A percentile compares a stretch with the other conserved stretches of the same genome.
Conservation (phyloP, 306 rosid species). For the Prunus mira region DNA sequence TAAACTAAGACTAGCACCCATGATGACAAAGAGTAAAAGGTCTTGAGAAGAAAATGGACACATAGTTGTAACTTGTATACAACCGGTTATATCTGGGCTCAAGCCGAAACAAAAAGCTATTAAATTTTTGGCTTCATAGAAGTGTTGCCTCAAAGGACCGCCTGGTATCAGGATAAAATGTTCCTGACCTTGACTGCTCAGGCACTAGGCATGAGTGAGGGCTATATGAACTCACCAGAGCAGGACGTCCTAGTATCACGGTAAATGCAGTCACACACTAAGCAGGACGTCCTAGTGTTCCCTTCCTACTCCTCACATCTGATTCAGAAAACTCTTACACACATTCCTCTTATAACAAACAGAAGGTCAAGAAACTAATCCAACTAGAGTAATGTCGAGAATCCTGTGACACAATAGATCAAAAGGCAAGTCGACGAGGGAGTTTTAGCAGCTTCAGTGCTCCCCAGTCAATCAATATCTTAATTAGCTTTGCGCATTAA, state of each 20-base stretch:
- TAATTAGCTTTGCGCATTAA: constrained; percentile 56
- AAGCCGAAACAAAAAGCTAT: background rate
- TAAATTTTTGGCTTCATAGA: background rate
- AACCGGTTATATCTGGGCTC: too few relatives aligned
- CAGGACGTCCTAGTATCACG: too few relatives aligned
- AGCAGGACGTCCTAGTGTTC: too few relatives aligned
- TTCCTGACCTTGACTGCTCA: background rate
- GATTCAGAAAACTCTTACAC: background rate
- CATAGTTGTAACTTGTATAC: too few relatives aligned
- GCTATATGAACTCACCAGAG: too few relatives aligned
- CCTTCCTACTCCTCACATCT: background rate
- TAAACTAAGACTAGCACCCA: too few relatives aligned
- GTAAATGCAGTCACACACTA: too few relatives aligned
- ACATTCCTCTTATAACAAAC: background rate
- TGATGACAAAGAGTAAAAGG: too few relatives aligned
- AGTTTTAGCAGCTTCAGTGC: background rate
- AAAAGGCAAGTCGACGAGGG: background rate
- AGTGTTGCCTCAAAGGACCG: background rate
- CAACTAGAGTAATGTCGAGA: background rate
- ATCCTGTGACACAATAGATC: background rate
- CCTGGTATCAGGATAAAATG: background rate
- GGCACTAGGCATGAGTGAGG: background rate
- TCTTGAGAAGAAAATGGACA: too few relatives aligned
- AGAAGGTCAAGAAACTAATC: background rate
- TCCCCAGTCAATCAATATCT: constrained; percentile 67